Conservation (phyloP, 805 yeast species). For the Metschnikowia proteae region DNA sequence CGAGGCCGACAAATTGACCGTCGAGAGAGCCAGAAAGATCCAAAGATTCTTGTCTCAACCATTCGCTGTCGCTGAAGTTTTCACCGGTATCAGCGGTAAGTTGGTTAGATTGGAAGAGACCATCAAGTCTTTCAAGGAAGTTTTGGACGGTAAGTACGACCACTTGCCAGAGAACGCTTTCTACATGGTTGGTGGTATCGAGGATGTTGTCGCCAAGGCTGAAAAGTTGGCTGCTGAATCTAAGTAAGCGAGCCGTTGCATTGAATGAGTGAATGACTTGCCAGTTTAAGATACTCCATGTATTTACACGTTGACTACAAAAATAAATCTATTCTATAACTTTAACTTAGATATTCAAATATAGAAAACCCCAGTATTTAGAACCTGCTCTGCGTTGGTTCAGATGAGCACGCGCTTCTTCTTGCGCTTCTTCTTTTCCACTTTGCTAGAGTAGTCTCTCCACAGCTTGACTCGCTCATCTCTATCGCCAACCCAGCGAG, state of each 20-base stretch:
- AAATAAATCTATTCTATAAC: slow-evolving; percentile 16
- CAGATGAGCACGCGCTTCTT: slow-evolving; percentile 30
- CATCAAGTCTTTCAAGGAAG: slow-evolving; percentile 90
- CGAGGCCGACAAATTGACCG: slow-evolving; percentile 97
- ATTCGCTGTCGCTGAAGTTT: slow-evolving; percentile 98
- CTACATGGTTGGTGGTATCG: slow-evolving; percentile 99
- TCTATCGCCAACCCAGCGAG: slow-evolving; percentile 59
- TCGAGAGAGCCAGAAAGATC: slow-evolving; percentile 99
- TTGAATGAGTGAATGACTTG: slow-evolving; percentile 21
- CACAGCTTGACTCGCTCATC: slow-evolving; percentile 58
- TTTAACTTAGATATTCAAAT: neutral
- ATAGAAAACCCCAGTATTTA: neutral
- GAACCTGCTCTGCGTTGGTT: neutral
- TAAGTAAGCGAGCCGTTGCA: slow-evolving; percentile 43
- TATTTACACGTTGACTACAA: slow-evolving; percentile 18
- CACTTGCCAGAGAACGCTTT: slow-evolving; percentile 98
- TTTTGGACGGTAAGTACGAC: slow-evolving; percentile 97
- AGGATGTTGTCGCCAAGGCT: slow-evolving; percentile 97
- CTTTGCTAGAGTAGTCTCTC: slow-evolving; percentile 47
- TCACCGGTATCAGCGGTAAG: slow-evolving; percentile 99
- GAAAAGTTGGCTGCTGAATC: slow-evolving; percentile 97
- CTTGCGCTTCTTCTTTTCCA: slow-evolving; percentile 45
- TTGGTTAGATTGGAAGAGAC: slow-evolving; percentile 97
- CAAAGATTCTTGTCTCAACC: slow-evolving; percentile 99
- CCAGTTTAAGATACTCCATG: slow-evolving; percentile 18